These are phyloP conservation scores for Spathaspora boniae DNA, from an alignment of 805 yeast species.

Conservation along the genomic window DNA sequence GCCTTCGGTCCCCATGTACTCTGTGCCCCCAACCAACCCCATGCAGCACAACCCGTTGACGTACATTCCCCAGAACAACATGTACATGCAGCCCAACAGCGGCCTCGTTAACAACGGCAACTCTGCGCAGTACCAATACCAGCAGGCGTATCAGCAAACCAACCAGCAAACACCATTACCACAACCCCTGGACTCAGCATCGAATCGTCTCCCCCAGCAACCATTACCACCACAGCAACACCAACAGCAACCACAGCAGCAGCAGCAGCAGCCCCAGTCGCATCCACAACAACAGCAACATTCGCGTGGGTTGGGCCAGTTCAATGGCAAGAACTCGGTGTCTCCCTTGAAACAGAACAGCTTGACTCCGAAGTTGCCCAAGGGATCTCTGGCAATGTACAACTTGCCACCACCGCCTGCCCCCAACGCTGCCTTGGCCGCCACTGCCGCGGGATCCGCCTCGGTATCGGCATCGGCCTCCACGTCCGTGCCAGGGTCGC, in stretches of 20 bases:
- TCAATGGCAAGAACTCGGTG: too few relatives aligned
- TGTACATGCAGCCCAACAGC: constrained; percentile 5
- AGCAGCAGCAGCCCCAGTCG: constrained; percentile 2
- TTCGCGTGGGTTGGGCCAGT: too few relatives aligned
- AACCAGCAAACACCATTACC: too few relatives aligned
- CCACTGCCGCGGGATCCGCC: constrained; percentile 5
- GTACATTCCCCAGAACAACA: constrained; percentile 12
- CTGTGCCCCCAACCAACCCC: too few relatives aligned
- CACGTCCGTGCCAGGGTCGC: constrained; percentile 2
- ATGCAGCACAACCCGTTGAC: constrained; percentile 21
- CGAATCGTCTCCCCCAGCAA: background rate
- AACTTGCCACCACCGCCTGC: too few relatives aligned
- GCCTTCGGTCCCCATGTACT: constrained; percentile 12
- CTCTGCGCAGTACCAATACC: constrained; percentile 7
- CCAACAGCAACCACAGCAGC: constrained; percentile 4
- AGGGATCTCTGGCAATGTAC: too few relatives aligned
- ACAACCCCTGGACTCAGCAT: too few relatives aligned
- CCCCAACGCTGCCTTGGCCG: constrained; percentile 1
- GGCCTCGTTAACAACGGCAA: too few relatives aligned
- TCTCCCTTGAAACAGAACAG: too few relatives aligned
- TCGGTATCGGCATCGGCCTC: constrained; percentile 3
- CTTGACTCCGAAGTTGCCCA: too few relatives aligned
- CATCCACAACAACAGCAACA: constrained; percentile 8
- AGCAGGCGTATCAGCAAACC: constrained; percentile 6
- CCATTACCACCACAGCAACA: constrained; percentile 1